Evolutionary conservation across 495 filamentous ascomycete species (phyloP).

Genomic region (Sphaerosporella brunnea): DNA sequence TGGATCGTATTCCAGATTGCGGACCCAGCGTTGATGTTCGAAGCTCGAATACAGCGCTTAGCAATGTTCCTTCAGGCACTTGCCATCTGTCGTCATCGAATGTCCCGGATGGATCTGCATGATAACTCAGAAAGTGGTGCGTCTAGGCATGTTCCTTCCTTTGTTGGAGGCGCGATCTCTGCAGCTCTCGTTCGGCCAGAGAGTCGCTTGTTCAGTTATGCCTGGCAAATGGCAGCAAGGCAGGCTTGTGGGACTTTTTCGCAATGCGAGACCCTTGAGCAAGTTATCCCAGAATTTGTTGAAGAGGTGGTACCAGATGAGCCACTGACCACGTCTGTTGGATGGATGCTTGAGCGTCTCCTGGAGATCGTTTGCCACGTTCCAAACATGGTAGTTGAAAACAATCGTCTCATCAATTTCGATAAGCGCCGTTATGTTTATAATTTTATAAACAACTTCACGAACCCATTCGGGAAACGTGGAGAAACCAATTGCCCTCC

Average conservation of each 20-base stretch:
- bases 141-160: slow-evolving; percentile 26
- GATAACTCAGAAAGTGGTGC: slow-evolving; percentile 22
- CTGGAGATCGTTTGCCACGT: slow-evolving; percentile 27
- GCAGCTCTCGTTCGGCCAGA: slow-evolving; percentile 25
- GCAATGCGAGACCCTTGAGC: slow-evolving; percentile 24
- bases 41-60: slow-evolving; percentile 21
- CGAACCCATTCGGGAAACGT: slow-evolving; percentile 5
- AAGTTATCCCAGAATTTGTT: slow-evolving; percentile 22
- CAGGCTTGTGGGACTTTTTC: slow-evolving; percentile 9
- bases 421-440: slow-evolving; percentile 28
- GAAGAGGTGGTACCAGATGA: slow-evolving; percentile 14
- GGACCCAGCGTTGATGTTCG: slow-evolving; percentile 20
- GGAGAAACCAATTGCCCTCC: background rate
- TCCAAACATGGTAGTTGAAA: slow-evolving; percentile 28
- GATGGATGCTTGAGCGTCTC: slow-evolving; percentile 26
- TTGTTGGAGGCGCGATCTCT: slow-evolving; percentile 25
- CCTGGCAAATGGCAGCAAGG: slow-evolving; percentile 22
- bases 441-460: slow-evolving; percentile 28
- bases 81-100: slow-evolving; percentile 24
- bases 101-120: slow-evolving; percentile 27
- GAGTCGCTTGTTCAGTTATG: slow-evolving; percentile 22
- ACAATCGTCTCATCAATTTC: slow-evolving; percentile 27
- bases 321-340: slow-evolving; percentile 25
- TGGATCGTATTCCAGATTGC: slow-evolving; percentile 26
- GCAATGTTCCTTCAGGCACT: slow-evolving; percentile 21